A percentile compares a stretch with the other conserved stretches of the same genome.
Evolutionary conservation across 768 basidiomycete genomes (phyloP).

Genomic region (Postia placenta): DNA sequence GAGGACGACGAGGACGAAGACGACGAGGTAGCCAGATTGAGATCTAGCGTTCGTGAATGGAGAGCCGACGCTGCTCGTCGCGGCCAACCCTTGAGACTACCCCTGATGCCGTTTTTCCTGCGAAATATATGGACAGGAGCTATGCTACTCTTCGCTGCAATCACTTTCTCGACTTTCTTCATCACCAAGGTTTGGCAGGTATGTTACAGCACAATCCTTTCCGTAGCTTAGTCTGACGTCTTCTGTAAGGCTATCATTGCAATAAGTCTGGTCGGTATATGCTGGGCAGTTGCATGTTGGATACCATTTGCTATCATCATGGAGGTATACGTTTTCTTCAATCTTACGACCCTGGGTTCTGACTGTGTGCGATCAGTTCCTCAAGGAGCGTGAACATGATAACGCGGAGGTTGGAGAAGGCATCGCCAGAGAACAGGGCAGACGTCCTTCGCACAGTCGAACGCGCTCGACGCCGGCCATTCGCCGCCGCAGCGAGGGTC

Average conservation of each 20-base stretch:
- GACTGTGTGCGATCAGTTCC: conserved; percentile 13
- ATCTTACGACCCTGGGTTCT: background rate
- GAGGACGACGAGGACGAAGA: conserved; percentile 70
- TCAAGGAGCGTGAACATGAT: conserved; percentile 24
- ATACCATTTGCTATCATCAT: conserved; percentile 96
- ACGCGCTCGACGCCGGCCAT: conserved; percentile 44
- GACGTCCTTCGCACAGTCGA: conserved; percentile 46
- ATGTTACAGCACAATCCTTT: conserved; percentile 9
- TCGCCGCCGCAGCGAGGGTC: conserved; percentile 14
- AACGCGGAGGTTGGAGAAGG: conserved; percentile 12
- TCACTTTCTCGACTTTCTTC: conserved; percentile 85
- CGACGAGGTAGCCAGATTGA: conserved; percentile 64
- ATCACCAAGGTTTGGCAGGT: conserved; percentile 74
- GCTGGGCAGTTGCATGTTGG: conserved; percentile 98
- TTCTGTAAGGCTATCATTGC: conserved; percentile 62
- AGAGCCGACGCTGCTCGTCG: conserved; percentile 74
- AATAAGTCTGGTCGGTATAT: conserved; percentile 83
- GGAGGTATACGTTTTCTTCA: conserved; percentile 52
- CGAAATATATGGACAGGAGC: conserved; percentile 94
- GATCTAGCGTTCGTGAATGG: conserved; percentile 72
- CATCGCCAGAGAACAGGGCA: conserved; percentile 13
- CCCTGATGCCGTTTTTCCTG: conserved; percentile 85
- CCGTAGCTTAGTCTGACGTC: background rate
- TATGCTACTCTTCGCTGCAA: conserved; percentile 67
- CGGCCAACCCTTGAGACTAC: conserved; percentile 71